Conservation (phyloP, 2,329 filamentous ascomycete genomes). For the Thelonectria blattea region DNA sequence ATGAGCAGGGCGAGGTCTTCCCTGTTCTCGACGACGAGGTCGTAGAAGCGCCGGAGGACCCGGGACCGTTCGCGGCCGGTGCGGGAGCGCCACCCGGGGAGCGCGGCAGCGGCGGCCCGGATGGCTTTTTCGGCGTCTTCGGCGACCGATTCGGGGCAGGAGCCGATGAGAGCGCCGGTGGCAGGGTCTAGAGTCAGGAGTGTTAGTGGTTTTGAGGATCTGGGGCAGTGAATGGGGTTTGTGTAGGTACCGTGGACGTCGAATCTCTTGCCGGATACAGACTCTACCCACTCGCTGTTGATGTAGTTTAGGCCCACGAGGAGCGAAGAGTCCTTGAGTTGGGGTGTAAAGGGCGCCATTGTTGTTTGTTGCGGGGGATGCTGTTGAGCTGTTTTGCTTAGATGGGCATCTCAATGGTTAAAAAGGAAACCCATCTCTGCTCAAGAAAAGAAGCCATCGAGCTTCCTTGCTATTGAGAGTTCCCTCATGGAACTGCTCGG, state of each 20-base stretch:
- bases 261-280: conserved; percentile 73
- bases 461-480: background rate
- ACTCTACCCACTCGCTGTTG: conserved; percentile 74
- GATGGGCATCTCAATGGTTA: background rate
- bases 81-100: conserved; percentile 60
- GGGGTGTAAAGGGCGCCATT: conserved; percentile 16
- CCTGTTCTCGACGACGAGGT: conserved; percentile 66
- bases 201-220: background rate
- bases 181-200: conserved; percentile 60
- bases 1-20: conserved; percentile 70
- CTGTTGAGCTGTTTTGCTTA: background rate
- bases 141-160: conserved; percentile 71
- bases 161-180: conserved; percentile 69
- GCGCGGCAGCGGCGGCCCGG: conserved; percentile 67
- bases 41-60: conserved; percentile 66
- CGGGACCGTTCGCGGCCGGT: conserved; percentile 63
- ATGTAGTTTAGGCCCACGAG: conserved; percentile 68
- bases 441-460: background rate
- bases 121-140: conserved; percentile 72
- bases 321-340: conserved; percentile 64
- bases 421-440: background rate
- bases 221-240: too few relatives aligned
- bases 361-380: background rate
- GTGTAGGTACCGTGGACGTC: conserved; percentile 59
- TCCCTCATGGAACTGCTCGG: background rate